phyloP scores from a whole-genome alignment of 306 rosid species.

The Alnus glutinosa region DNA sequence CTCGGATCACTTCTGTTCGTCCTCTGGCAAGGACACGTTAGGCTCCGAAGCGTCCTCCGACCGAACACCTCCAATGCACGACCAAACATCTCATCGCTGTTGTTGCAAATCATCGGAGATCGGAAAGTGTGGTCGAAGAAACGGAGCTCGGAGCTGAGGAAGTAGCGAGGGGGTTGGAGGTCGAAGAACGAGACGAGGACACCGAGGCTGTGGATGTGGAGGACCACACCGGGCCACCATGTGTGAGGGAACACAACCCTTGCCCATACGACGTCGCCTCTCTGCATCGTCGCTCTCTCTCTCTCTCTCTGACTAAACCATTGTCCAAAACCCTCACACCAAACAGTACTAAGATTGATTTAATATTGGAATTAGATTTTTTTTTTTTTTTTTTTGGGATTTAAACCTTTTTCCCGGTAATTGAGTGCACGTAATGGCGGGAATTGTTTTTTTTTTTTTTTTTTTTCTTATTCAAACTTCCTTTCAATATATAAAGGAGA shows the following conservation, averaged over 20 bases:
- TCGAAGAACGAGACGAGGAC: conserved; percentile 36
- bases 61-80: conserved; percentile 36
- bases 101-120: neutral
- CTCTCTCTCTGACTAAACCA: too few species aligned
- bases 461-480: too few species aligned
- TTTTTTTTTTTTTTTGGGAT: too few species aligned
- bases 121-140: conserved; percentile 33
- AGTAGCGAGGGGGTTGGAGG: neutral
- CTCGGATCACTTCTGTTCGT: neutral
- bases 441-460: too few species aligned
- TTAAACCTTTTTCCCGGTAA: too few species aligned
- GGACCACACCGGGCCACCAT: conserved; percentile 37
- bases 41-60: conserved; percentile 14
- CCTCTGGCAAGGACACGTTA: conserved; percentile 28
- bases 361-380: too few species aligned
- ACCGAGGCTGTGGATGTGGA: conserved; percentile 13
- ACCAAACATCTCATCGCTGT: neutral
- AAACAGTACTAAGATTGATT: too few species aligned
- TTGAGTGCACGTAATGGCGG: too few species aligned
- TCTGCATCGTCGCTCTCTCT: neutral
- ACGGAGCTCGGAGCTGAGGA: conserved; percentile 25
- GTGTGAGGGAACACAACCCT: conserved; percentile 17
- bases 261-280: conserved; percentile 44
- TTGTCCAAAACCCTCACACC: too few species aligned
- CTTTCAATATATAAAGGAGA: too few species aligned